Evolutionary conservation across 1,139 yeast species (phyloP), one percentile per base, ranked within the genome.

Genomic region (Nadsonia commutata): DNA sequence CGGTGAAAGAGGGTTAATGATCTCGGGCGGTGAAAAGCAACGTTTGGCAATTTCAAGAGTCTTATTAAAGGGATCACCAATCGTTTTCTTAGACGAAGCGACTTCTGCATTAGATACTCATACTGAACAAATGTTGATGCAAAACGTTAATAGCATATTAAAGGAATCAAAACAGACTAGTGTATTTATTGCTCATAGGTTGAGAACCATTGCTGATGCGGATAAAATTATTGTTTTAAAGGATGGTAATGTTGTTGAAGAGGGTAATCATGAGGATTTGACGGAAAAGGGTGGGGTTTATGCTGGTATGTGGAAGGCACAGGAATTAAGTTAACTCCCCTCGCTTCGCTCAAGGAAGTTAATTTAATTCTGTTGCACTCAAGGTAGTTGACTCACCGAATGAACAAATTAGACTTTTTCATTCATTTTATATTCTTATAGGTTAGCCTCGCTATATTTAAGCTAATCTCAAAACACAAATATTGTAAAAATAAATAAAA

Each of bases 1-100:
- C n/a, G 99, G 99, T 42, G 99, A 93, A 62, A 69, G 99, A 53
- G 98, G 99, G 19, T 72, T 90, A 72, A 90, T 90, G 98, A 86
- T 90, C 40, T 85, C 96, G 9, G 98, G 99, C 13, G 99, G 99
- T 46, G 98, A 90, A 60, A 88, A 93, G 59, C 99, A 90, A 62
- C 70, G 99, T 49, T 68, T 90, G 44, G 98, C 98, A 0, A 85
- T 90, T 53, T 93, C 96, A 1, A 70, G 99, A 51, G 75, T 90
- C 18, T 63, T 90, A 40, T 65, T 90, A 52, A 93, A 93, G 62
- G 70, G 74, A 49, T 78, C 97, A 0, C 93, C 94, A 16, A 84
- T 93, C 44, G 82, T 94, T 48, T 90, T 93, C 59, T 86, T 90
- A 52, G 98, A 93, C 58, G 98, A 90, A 59, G 97, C 97, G 5